phyloP scores from a whole-genome alignment of 352 stramenopile species.

The Phytopythium sindhum region DNA sequence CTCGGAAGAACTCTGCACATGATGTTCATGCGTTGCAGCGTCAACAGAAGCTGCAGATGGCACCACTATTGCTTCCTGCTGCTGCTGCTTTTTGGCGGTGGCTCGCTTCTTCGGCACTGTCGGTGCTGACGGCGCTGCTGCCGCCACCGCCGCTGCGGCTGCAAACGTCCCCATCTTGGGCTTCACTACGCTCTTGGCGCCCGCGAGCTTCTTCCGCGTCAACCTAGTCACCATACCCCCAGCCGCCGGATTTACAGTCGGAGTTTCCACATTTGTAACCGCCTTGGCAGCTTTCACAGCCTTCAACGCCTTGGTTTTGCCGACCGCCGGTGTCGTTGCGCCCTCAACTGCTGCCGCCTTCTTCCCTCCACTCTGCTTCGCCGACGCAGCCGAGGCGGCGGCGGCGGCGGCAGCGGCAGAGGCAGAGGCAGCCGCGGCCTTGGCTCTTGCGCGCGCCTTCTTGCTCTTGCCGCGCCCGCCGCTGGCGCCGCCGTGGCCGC shows the following conservation, averaged over 20 bases:
- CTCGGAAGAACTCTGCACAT: neutral
- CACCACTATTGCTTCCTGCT: neutral
- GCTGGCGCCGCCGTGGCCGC: neutral
- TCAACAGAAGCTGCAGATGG: neutral
- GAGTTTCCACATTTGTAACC: neutral
- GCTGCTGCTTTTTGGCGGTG: neutral
- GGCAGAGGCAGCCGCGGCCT: neutral
- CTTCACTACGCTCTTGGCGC: neutral
- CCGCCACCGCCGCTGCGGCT: neutral
- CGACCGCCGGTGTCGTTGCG: neutral
- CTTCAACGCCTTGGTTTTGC: neutral
- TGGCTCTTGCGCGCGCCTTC: constrained; percentile 1
- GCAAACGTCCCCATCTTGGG: neutral
- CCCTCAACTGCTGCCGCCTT: neutral
- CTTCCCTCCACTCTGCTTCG: constrained; percentile 3
- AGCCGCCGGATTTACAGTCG: neutral
- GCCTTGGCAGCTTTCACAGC: neutral
- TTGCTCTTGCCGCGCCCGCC: constrained; percentile 4
- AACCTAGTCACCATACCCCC: neutral
- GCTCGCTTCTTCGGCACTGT: neutral
- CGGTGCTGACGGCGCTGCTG: neutral
- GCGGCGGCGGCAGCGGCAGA: neutral
- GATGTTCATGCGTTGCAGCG: neutral
- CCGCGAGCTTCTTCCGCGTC: neutral
- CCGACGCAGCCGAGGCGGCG: neutral